Conservation (phyloP, 2,329 filamentous ascomycete genomes). For the Xylariaceae sp. region DNA sequence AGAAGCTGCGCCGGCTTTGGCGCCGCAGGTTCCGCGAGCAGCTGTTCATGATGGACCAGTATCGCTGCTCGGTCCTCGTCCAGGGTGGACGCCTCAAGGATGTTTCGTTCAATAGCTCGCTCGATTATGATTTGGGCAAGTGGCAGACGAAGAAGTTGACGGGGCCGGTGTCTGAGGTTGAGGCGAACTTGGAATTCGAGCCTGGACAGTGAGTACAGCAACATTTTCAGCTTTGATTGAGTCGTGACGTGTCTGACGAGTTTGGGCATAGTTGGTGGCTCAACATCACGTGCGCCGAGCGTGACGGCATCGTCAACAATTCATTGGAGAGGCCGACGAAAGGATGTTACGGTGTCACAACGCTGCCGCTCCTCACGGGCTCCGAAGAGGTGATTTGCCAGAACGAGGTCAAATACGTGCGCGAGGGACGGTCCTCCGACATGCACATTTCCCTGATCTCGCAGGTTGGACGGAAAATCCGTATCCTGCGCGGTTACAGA, state of each 20-base stretch:
- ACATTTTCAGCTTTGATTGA: background rate
- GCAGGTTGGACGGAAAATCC: constrained; percentile 45
- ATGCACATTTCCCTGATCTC: constrained; percentile 47
- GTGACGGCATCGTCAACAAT: constrained; percentile 49
- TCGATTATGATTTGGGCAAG: constrained; percentile 30
- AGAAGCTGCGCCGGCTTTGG: constrained; percentile 41
- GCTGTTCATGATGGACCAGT: constrained; percentile 43
- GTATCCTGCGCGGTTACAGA: constrained; percentile 47
- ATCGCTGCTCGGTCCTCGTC: constrained; percentile 35
- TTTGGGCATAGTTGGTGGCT: constrained; percentile 49
- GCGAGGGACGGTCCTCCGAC: constrained; percentile 39
- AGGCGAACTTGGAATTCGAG: constrained; percentile 40
- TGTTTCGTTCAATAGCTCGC: constrained; percentile 36
- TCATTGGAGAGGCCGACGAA: constrained; percentile 42
- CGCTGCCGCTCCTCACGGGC: constrained; percentile 49
- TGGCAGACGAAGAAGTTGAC: constrained; percentile 35
- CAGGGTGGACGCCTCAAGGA: constrained; percentile 38
- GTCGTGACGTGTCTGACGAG: background rate
- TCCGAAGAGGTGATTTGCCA: constrained; percentile 40
- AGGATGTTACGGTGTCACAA: constrained; percentile 41
- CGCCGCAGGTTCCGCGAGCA: constrained; percentile 39
- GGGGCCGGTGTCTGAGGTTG: constrained; percentile 36
- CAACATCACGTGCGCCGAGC: constrained; percentile 49
- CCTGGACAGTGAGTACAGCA: constrained; percentile 43
- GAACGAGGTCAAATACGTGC: constrained; percentile 39